These are phyloP conservation scores for Malus asiatica DNA, from an alignment of 306 rosid genomes.

Conservation along the genomic window DNA sequence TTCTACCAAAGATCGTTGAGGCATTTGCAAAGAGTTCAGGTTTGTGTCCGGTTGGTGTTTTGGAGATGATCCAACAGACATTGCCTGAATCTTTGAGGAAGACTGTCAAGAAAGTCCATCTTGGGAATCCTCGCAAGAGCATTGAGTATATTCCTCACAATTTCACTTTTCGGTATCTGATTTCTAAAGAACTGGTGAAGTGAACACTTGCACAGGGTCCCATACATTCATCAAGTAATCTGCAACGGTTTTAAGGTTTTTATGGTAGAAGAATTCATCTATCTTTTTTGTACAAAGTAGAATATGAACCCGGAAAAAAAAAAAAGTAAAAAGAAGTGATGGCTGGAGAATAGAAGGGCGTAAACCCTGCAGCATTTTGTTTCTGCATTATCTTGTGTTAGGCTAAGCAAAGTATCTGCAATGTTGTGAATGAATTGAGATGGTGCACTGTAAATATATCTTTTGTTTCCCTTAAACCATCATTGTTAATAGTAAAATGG, in stretches of 20 bases:
- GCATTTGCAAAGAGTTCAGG: slow-evolving; percentile 65
- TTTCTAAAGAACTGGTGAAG: slow-evolving; percentile 70
- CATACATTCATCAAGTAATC: slow-evolving; percentile 1
- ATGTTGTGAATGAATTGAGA: slow-evolving; percentile 4
- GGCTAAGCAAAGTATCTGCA: slow-evolving; percentile 14
- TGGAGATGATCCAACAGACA: slow-evolving; percentile 65
- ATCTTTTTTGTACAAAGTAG: slow-evolving; percentile 56
- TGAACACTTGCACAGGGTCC: slow-evolving; percentile 27
- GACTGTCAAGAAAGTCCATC: slow-evolving; percentile 46
- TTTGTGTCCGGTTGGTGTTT: slow-evolving; percentile 45
- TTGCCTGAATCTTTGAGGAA: slow-evolving; percentile 72
- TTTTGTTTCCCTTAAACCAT: neutral
- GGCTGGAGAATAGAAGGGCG: slow-evolving; percentile 6
- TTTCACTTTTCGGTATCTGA: slow-evolving; percentile 74
- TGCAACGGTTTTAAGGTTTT: slow-evolving; percentile 13
- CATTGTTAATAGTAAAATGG: neutral
- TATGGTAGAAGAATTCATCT: slow-evolving; percentile 2
- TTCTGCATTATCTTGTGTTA: neutral
- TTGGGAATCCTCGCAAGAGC: slow-evolving; percentile 54
- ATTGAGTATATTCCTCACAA: slow-evolving; percentile 80
- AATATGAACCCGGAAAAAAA: neutral
- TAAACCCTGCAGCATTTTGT: slow-evolving; percentile 25
- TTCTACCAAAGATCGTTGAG: slow-evolving; percentile 76
- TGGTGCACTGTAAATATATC: neutral
- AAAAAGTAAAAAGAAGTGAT: neutral